Percentiles rank a stretch among this genome's conserved stretches.
phyloP scores from a whole-genome alignment of 192 early-diverging fungal species.

The Mortierella alpina region DNA sequence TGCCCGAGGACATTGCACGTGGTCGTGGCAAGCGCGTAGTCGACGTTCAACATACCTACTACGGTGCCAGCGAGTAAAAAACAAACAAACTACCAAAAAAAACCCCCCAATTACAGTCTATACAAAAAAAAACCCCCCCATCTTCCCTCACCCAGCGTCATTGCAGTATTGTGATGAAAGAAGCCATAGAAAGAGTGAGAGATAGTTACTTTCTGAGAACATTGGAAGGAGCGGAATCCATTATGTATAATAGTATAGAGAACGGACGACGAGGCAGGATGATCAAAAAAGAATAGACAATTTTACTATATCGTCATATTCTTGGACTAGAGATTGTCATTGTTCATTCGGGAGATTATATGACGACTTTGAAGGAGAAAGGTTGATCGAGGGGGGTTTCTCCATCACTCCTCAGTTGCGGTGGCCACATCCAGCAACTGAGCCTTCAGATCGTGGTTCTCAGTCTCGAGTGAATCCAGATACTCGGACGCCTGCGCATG shows the following conservation, averaged over 20 bases:
- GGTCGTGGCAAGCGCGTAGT: constrained; percentile 87
- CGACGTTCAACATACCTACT: constrained; percentile 95
- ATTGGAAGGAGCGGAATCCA: background rate
- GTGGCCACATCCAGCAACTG: constrained; percentile 29
- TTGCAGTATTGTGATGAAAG: too few species aligned
- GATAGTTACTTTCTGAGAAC: background rate
- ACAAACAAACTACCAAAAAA: background rate
- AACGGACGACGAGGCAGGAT: background rate
- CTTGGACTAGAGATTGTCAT: background rate
- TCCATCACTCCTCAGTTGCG: constrained; percentile 37
- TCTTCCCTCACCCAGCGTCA: too few species aligned
- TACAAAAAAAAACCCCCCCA: too few species aligned
- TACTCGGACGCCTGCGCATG: constrained; percentile 49
- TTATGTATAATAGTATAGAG: constrained; percentile 3
- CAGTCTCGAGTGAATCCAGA: constrained; percentile 40
- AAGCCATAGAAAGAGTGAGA: too few species aligned
- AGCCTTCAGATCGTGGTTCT: constrained; percentile 40
- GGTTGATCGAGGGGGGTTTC: constrained; percentile 40
- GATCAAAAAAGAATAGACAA: background rate
- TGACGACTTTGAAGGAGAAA: background rate
- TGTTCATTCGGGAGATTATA: background rate
- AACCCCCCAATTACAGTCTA: too few species aligned
- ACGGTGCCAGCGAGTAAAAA: constrained; percentile 69
- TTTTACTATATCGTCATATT: too few species aligned
- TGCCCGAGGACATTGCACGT: constrained; percentile 88